Percentiles rank a stretch among this genome's conserved stretches.
phyloP scores from a whole-genome alignment of 108 stramenopile genomes.

The Schizochytrium sp. region DNA sequence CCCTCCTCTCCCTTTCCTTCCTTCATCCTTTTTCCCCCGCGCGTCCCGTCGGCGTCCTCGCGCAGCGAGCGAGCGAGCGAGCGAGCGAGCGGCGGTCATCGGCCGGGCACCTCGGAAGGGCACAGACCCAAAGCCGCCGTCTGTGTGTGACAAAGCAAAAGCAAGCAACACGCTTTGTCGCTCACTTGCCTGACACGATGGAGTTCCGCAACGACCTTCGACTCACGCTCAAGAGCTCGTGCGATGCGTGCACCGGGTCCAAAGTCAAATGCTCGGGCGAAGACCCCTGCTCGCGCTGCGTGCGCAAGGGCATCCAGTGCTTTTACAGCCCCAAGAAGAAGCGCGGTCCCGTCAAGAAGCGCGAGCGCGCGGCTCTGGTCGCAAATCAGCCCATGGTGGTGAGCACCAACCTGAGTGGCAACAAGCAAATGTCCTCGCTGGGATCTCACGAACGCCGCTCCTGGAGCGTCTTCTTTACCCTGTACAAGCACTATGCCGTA shows the following conservation, averaged over 20 bases:
- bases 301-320: constrained; percentile 13
- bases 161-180: too few species aligned
- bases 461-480: neutral
- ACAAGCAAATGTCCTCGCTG: constrained; percentile 14
- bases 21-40: too few species aligned
- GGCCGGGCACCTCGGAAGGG: too few species aligned
- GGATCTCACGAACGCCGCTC: neutral
- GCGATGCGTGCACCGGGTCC: neutral
- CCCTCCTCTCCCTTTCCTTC: too few species aligned
- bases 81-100: too few species aligned
- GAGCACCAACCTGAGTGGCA: neutral
- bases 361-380: neutral
- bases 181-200: neutral
- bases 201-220: neutral
- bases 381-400: constrained; percentile 17
- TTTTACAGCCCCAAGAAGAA: constrained; percentile 15
- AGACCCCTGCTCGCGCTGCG: neutral
- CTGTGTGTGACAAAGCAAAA: too few species aligned
- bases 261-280: constrained; percentile 13
- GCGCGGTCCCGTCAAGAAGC: constrained; percentile 1
- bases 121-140: too few species aligned
- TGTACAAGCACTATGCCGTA: constrained; percentile 15
- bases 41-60: too few species aligned
- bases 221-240: constrained; percentile 11
- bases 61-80: too few species aligned